Evolutionary conservation across 176 grass and related monocot genomes (phyloP), one percentile per base, ranked within the genome.

Genomic region (Ensete ventricosum): DNA sequence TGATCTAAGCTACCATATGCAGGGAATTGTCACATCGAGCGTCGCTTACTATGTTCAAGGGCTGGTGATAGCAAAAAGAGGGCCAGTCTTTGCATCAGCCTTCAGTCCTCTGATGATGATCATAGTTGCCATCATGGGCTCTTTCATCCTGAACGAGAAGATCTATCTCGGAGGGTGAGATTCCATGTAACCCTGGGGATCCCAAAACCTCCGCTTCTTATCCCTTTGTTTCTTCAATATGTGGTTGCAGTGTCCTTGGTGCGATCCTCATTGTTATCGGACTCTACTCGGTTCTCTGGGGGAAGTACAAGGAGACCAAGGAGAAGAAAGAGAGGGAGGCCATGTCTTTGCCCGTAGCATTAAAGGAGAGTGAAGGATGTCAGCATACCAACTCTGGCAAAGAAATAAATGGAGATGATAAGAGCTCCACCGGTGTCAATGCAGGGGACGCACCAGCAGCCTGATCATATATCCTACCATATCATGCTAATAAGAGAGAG

Each of bases 81-180:
- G 73, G 2, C 73, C 73, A 13, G 73, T 75, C 6, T 75, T 75
- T 20, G 73, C 73, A 9, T 75, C 54, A 11, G 54, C 73, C 54
- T 75, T 75, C 73, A 75, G 54, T 16, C 73, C 73, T 75, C 19
- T 75, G 73, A 75, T 75, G 73, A 75, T 75, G 54, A 75, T 75
- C 23, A 48, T 60, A 59, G 73, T 75, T 9, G 73, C 73, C 8
- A 49, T 59, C 55, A 49, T 75, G 51, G 73, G 54, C 26, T 75
- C 14, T 3, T 75, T 75, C 53, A 49, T 75, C 54, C 73, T 75
- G 27, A n/a, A 8, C 11, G 73, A 60, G 19, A 75, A 75, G 8
- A 75, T 75, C 14, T 75, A 75, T n/a, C 52, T 75, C 1, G 73
- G 54, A 75, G 73, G 54, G 73, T 75, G 53, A 54, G 71, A 29